Evolutionary conservation across 2,329 filamentous ascomycete genomes (phyloP), one percentile per base, ranked within the genome.

Genomic region (Dactylellina sp.): DNA sequence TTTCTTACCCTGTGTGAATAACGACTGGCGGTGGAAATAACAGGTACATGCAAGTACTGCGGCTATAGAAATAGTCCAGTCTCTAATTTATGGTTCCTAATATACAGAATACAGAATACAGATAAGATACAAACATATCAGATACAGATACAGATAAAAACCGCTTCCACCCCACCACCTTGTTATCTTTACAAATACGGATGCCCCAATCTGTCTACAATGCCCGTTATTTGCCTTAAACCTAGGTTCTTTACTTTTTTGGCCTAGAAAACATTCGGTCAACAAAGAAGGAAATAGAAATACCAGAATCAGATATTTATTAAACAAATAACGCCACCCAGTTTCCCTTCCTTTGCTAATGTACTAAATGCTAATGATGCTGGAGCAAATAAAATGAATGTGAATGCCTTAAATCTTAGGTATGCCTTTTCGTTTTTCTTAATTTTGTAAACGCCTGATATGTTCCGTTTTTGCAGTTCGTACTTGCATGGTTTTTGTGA

Each of bases 11-110:
- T n/a, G n/a, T 18, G 16, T 22, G 42, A 20, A 46, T 46, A 46
- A 46, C 42, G 42, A 22, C 16, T 12, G 32, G 12, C 12, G 32
- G 12, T 35, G 32, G n/a, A n/a, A n/a, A n/a, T n/a, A n/a, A n/a
- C n/a, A n/a, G n/a, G n/a, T n/a, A n/a, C 11, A 42, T n/a, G 39
- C 42, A 7, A 46, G 42, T 2, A 16, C 42, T 46, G 20, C n/a
- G 37, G 14, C 11, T 16, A 14, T 4, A 40, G 37, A 16, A 7
- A 40, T 5, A 40, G 3, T 12, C 6, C 37, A 40, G 37, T 16
- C 37, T 40, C 40, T 57, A 44, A 57, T 57, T 44, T 57, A 44
- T 57, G 53, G 37, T 57, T 44, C 39, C 18, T 57, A 57, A 57
- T 57, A 57, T 56, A 56, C 18, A 53, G 7, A 39, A 42, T 44